These are phyloP conservation scores for Rhizopogon roseolus DNA, from an alignment of 768 basidiomycete genomes.

Conservation along the genomic window DNA sequence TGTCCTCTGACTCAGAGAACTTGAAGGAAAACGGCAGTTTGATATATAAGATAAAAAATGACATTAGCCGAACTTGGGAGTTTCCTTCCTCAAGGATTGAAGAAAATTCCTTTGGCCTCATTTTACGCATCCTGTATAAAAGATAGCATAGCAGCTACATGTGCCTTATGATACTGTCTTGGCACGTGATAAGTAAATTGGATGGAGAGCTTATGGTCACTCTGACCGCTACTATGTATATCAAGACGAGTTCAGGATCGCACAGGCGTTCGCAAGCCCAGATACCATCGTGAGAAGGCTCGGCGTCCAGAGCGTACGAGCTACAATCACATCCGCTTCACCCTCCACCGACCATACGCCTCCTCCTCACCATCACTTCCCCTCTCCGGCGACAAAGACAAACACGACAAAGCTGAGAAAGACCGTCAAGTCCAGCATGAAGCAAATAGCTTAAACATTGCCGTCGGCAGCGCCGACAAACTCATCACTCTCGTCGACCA, in stretches of 20 bases:
- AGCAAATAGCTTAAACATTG: slow-evolving; percentile 63
- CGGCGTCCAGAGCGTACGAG: slow-evolving; percentile 78
- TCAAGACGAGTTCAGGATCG: slow-evolving; percentile 72
- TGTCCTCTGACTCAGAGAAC: too few species aligned
- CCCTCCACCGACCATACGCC: slow-evolving; percentile 79
- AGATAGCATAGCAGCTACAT: not conserved
- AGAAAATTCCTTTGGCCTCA: slow-evolving; percentile 22
- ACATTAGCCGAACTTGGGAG: too few species aligned
- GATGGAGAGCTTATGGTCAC: slow-evolving; percentile 73
- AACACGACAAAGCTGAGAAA: slow-evolving; percentile 27
- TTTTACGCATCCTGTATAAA: slow-evolving; percentile 16
- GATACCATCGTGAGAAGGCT: slow-evolving; percentile 55
- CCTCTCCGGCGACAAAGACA: slow-evolving; percentile 20
- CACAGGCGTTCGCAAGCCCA: slow-evolving; percentile 63
- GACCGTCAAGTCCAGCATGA: slow-evolving; percentile 30
- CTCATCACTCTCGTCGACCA: slow-evolving; percentile 75
- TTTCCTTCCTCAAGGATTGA: too few species aligned
- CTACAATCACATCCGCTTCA: slow-evolving; percentile 80
- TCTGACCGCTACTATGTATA: too few species aligned
- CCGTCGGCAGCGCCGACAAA: slow-evolving; percentile 72
- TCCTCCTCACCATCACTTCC: slow-evolving; percentile 15
- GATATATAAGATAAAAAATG: too few species aligned
- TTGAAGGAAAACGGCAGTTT: too few species aligned
- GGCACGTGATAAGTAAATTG: slow-evolving; percentile 70
- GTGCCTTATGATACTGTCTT: slow-evolving; percentile 74